A percentile compares a stretch with the other conserved stretches of the same genome.
These are phyloP conservation scores for Plasmodium adleri DNA, from an alignment of 169 alveolate species.

Conservation along the genomic window DNA sequence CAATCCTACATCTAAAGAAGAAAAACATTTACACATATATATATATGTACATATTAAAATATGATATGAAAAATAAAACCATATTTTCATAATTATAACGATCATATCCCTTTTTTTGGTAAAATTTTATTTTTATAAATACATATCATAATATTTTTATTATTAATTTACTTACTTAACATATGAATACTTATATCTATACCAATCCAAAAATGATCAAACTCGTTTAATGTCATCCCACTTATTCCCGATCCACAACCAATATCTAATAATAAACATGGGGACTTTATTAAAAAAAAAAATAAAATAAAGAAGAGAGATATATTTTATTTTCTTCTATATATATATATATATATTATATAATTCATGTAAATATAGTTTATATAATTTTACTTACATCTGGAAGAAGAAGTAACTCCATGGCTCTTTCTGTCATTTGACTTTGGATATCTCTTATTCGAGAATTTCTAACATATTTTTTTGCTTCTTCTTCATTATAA, in stretches of 20 bases:
- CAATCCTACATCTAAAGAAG: slow-evolving; percentile 60
- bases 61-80: background rate
- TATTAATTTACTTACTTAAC: slow-evolving; percentile 88
- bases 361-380: background rate
- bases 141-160: no score
- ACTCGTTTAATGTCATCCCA: slow-evolving; percentile 93
- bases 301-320: slow-evolving; percentile 7
- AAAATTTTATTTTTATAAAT: slow-evolving; percentile 24
- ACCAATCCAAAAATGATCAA: slow-evolving; percentile 96
- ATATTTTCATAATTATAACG: no score
- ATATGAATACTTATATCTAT: slow-evolving; percentile 95
- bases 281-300: slow-evolving; percentile 85
- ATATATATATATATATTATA: slow-evolving; percentile 1
- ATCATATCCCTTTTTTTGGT: background rate
- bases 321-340: background rate
- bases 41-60: background rate
- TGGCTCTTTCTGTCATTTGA: slow-evolving; percentile 95
- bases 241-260: slow-evolving; percentile 99
- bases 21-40: slow-evolving; percentile 9
- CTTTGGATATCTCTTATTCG: slow-evolving; percentile 94
- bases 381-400: slow-evolving; percentile 75
- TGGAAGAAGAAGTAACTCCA: slow-evolving; percentile 90
- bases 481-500: slow-evolving; percentile 93
- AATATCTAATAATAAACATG: slow-evolving; percentile 93
- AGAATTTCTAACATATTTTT: slow-evolving; percentile 91